Percentiles rank a stretch among this genome's conserved stretches.
These are phyloP conservation scores for Pythium phragmitis DNA, from an alignment of 352 stramenopile genomes.

Conservation along the genomic window DNA sequence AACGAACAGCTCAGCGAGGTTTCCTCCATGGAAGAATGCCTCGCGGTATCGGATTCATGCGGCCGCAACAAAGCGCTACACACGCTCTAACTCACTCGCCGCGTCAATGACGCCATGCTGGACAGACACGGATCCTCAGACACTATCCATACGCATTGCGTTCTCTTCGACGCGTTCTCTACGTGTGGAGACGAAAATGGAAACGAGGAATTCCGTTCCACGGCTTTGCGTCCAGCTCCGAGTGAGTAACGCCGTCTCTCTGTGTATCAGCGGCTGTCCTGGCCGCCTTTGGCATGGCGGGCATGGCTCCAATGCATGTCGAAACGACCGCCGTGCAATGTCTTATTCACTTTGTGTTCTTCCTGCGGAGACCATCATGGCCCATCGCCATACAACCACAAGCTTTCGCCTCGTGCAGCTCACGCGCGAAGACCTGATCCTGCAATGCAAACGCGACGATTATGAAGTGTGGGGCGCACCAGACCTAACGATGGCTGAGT, in stretches of 20 bases:
- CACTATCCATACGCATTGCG: too few relatives aligned
- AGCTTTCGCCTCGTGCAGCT: constrained; percentile 53
- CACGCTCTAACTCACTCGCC: neutral
- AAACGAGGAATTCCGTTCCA: too few relatives aligned
- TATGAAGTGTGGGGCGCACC: constrained; percentile 38
- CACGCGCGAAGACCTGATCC: constrained; percentile 46
- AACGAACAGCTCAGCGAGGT: neutral
- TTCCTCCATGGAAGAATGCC: constrained; percentile 4
- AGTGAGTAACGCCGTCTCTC: too few relatives aligned
- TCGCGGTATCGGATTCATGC: neutral
- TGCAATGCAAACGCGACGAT: constrained; percentile 60
- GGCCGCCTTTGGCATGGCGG: too few relatives aligned
- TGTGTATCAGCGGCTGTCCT: too few relatives aligned
- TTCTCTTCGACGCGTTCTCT: too few relatives aligned
- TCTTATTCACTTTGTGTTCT: neutral
- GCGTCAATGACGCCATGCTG: neutral
- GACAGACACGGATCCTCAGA: too few relatives aligned
- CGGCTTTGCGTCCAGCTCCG: too few relatives aligned
- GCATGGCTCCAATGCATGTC: too few relatives aligned
- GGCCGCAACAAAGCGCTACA: neutral
- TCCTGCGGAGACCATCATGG: neutral
- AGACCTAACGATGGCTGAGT: constrained; percentile 34
- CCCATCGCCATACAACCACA: neutral
- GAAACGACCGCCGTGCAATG: too few relatives aligned
- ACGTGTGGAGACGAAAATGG: too few relatives aligned